A percentile compares a stretch with the other conserved stretches of the same genome.
Conservation (phyloP, 306 rosid genomes). For the Dicorynia guianensis region DNA sequence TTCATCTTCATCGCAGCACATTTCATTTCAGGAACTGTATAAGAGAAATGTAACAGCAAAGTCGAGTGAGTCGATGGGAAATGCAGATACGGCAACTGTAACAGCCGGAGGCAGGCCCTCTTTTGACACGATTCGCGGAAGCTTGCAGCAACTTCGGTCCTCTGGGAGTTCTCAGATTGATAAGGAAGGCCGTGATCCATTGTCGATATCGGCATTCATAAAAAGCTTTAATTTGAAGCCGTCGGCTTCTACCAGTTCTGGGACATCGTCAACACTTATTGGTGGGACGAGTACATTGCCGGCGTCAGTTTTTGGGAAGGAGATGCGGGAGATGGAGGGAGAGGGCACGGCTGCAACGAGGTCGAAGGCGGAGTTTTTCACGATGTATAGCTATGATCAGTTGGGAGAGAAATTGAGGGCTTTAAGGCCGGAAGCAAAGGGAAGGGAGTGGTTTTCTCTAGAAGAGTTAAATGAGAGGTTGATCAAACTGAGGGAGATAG, state of each 20-base stretch:
- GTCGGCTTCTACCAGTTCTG: conserved; percentile 10
- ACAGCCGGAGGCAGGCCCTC: neutral
- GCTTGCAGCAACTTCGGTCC: conserved; percentile 24
- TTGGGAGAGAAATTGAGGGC: conserved; percentile 69
- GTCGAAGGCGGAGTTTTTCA: conserved; percentile 41
- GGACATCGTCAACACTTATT: conserved; percentile 24
- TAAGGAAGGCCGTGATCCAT: neutral
- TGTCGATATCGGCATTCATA: conserved; percentile 17
- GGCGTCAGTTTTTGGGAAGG: conserved; percentile 48
- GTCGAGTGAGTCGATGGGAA: neutral
- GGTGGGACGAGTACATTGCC: conserved; percentile 48
- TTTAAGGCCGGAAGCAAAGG: conserved; percentile 64
- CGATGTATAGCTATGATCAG: conserved; percentile 41
- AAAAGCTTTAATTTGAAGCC: conserved; percentile 37
- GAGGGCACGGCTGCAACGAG: conserved; percentile 4
- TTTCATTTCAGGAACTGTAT: conserved; percentile 54
- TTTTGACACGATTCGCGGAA: conserved; percentile 36
- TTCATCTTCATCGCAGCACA: conserved; percentile 11
- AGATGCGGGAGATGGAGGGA: conserved; percentile 37
- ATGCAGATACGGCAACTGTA: neutral
- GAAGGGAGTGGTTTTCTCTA: conserved; percentile 61
- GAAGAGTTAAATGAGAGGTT: conserved; percentile 74
- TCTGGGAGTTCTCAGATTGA: conserved; percentile 4
- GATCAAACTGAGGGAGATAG: conserved; percentile 61
- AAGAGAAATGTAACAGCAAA: conserved; percentile 25